Base-by-base conservation (phyloP, 2,329 filamentous ascomycete genomes). In the Xylariales sp. region DNA sequence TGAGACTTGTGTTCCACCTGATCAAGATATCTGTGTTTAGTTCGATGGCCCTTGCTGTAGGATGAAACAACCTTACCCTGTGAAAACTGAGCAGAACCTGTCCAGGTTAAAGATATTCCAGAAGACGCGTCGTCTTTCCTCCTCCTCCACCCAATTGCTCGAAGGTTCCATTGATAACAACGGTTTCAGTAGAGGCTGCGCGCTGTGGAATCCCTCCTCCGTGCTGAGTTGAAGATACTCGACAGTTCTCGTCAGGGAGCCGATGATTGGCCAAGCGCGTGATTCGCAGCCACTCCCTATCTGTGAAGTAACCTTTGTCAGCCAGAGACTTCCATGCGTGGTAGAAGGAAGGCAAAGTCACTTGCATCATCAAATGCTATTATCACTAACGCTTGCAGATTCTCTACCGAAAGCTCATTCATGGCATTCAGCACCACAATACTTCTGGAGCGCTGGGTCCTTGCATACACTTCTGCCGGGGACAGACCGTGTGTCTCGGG, bases 61-160 rank as follows among this genome's bases (percentile, higher is more conserved):
- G n/a, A n/a, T n/a, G n/a, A n/a, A n/a, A n/a, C n/a, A n/a, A n/a
- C n/a, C n/a, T n/a, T n/a, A n/a, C 13, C 34, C 34, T 25, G 29
- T 28, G 18, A 7, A 29, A 4, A 29, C 25, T 8, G 23, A 29
- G 16, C 34, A 37, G n/a, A 37, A 59, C 13, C 58, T 46, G 39
- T 63, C 59, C 3, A 61, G 39, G 15, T 50, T 43, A 41, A 62
- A 61, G 17, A 63, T 47, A 15, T 48, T 56, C 60, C 59, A 62
- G 29, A 63, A 64, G 1, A 62, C 51, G 2, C 59, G 44, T 15
- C 56, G 41, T 24, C 56, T 41, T 21, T 57, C 52, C 42, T 59
- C 56, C 13, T 41, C 49, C 30, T 61, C 58, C 1, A 48, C 52
- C 61, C 60, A 62, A 40, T 49, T 47, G n/a, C 50, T 41, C 1